Conservation (phyloP, 148 eudicot genomes). For the Fagopyrum homotropicum region DNA sequence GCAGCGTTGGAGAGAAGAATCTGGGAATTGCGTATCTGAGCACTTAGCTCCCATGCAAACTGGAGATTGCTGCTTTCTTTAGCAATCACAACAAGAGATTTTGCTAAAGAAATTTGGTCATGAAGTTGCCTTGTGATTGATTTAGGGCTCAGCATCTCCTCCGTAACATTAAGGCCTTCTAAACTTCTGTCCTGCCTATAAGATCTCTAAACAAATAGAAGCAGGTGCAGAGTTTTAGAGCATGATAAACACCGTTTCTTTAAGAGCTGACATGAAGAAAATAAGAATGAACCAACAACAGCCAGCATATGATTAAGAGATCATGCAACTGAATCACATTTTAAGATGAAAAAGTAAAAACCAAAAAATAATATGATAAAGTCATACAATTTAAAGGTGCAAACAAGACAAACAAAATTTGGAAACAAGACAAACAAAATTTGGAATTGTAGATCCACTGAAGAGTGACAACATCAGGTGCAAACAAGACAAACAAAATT, state of each 20-base stretch:
- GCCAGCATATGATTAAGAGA: neutral
- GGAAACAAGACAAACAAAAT: neutral
- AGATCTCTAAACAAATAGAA: constrained; percentile 30
- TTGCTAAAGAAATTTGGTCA: constrained; percentile 51
- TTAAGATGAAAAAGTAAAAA: neutral
- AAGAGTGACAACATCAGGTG: neutral
- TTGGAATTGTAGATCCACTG: neutral
- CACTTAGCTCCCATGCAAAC: constrained; percentile 87
- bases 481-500: no score
- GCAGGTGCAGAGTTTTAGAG: neutral
- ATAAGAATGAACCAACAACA: constrained; percentile 1
- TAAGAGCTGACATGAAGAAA: neutral
- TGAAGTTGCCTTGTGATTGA: constrained; percentile 44
- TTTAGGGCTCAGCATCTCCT: constrained; percentile 45
- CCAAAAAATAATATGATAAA: neutral
- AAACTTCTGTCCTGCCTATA: constrained; percentile 29
- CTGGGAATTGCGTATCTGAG: constrained; percentile 79
- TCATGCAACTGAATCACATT: neutral
- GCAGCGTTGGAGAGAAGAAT: constrained; percentile 80
- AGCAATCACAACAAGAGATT: constrained; percentile 65
- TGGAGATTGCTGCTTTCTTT: constrained; percentile 88
- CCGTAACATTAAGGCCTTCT: constrained; percentile 48
- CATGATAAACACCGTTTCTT: neutral
- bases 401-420: constrained; percentile 1
- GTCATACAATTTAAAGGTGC: neutral